These are phyloP conservation scores for Prototheca wickerhamii DNA, from an alignment of 163 green algal species.

Conservation along the genomic window DNA sequence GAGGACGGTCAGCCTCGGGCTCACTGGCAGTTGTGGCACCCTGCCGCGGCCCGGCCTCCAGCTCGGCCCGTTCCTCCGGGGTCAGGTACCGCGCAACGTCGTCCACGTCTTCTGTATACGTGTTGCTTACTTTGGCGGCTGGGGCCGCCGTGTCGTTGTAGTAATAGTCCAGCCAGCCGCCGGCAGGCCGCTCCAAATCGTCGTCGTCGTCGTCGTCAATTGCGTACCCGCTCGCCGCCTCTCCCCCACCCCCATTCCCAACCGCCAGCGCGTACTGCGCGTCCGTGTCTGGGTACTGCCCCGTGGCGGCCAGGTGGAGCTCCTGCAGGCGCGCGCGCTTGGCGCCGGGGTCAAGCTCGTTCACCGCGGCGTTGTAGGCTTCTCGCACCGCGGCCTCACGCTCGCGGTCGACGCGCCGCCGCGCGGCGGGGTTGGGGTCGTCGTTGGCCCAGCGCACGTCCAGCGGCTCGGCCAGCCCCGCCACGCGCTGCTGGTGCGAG, in stretches of 20 bases:
- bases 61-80: conserved; percentile 3
- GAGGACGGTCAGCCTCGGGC: too few relatives aligned
- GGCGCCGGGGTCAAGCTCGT: conserved; percentile 44
- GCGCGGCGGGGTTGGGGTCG: conserved; percentile 65
- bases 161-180: background rate
- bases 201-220: too few relatives aligned
- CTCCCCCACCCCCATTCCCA: too few relatives aligned
- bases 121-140: background rate
- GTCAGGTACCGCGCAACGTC: conserved; percentile 10
- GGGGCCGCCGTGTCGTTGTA: background rate
- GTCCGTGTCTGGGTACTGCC: conserved; percentile 11
- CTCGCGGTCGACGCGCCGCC: conserved; percentile 41
- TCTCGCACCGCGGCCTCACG: conserved; percentile 37
- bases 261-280: conserved; percentile 13
- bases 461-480: conserved; percentile 43
- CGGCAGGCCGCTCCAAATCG: background rate
- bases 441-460: conserved; percentile 68
- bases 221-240: too few relatives aligned
- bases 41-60: background rate
- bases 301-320: conserved; percentile 36
- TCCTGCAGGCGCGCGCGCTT: conserved; percentile 47
- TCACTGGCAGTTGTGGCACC: background rate
- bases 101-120: conserved; percentile 1
- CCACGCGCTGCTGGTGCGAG: conserved; percentile 58
- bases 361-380: conserved; percentile 29